phyloP scores from a whole-genome alignment of 2,329 filamentous ascomycete genomes.

The Ustilaginoidea virens region DNA sequence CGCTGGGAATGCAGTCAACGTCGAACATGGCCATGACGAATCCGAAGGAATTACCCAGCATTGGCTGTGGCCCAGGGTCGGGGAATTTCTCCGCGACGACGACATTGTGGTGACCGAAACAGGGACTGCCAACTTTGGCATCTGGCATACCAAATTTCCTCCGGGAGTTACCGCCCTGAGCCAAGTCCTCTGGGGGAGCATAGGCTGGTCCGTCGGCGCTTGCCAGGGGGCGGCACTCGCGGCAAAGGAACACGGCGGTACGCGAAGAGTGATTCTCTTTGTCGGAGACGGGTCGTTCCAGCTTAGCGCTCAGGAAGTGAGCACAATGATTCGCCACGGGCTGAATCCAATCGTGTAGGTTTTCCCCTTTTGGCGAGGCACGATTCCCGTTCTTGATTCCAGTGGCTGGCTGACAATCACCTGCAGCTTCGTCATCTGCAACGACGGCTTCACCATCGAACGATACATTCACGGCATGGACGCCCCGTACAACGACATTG shows the following conservation, averaged over 20 bases:
- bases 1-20: too few species aligned
- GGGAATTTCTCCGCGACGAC: slow-evolving; percentile 52
- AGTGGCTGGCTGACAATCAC: too few species aligned
- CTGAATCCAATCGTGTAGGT: slow-evolving; percentile 63
- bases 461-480: slow-evolving; percentile 76
- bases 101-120: slow-evolving; percentile 80
- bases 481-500: slow-evolving; percentile 67
- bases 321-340: slow-evolving; percentile 64
- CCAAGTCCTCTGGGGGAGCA: slow-evolving; percentile 60
- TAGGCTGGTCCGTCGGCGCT: slow-evolving; percentile 45
- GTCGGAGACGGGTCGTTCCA: slow-evolving; percentile 85
- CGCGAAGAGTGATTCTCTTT: slow-evolving; percentile 61
- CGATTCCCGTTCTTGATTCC: too few species aligned
- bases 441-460: slow-evolving; percentile 82
- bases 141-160: slow-evolving; percentile 74
- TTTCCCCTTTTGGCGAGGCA: neutral
- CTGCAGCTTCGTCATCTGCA: slow-evolving; percentile 62
- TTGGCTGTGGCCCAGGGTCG: slow-evolving; percentile 65
- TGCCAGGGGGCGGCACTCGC: slow-evolving; percentile 56
- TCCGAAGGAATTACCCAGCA: slow-evolving; percentile 44
- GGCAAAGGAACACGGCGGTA: slow-evolving; percentile 43
- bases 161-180: slow-evolving; percentile 62
- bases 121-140: slow-evolving; percentile 76
- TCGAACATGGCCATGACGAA: slow-evolving; percentile 23
- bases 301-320: slow-evolving; percentile 69